These are phyloP conservation scores for Dicorynia guianensis DNA, from an alignment of 306 rosid genomes.

Conservation along the genomic window DNA sequence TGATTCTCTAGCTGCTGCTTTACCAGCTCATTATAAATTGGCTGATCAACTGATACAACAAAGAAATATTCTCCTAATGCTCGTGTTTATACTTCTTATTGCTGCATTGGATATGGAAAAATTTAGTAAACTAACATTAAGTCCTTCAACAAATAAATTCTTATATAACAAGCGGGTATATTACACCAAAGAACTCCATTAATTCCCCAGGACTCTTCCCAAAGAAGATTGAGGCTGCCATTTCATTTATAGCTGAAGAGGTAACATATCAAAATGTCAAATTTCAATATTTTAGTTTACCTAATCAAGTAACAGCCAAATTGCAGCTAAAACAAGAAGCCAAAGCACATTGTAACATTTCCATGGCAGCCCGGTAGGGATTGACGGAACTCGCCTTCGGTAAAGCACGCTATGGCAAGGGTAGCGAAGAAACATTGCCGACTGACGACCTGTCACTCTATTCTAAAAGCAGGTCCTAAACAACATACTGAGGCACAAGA, in stretches of 20 bases:
- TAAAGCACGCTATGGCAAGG: constrained; percentile 56
- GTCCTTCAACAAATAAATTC: constrained; percentile 55
- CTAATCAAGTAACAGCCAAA: constrained; percentile 47
- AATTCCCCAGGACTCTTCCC: constrained; percentile 62
- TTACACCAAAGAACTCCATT: constrained; percentile 45
- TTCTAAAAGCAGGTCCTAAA: no score
- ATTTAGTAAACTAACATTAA: no score
- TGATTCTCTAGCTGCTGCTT: no score
- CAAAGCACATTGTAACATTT: constrained; percentile 52
- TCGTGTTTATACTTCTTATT: no score
- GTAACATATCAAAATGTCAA: constrained; percentile 48
- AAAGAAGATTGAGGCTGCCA: constrained; percentile 56
- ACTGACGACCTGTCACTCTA: no score
- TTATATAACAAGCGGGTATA: constrained; percentile 61
- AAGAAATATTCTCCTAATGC: no score
- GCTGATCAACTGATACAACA: no score
- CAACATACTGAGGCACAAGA: no score
- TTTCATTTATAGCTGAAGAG: constrained; percentile 49
- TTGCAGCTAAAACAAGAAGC: constrained; percentile 49
- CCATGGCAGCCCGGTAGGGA: constrained; percentile 57
- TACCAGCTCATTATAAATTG: no score
- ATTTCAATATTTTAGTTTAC: constrained; percentile 47
- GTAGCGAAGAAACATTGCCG: no score
- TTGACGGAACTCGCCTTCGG: constrained; percentile 40
- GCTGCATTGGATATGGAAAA: no score